Evolutionary conservation across 2,329 filamentous ascomycete species (phyloP).

Genomic region (Exophiala phaeomuriformis): DNA sequence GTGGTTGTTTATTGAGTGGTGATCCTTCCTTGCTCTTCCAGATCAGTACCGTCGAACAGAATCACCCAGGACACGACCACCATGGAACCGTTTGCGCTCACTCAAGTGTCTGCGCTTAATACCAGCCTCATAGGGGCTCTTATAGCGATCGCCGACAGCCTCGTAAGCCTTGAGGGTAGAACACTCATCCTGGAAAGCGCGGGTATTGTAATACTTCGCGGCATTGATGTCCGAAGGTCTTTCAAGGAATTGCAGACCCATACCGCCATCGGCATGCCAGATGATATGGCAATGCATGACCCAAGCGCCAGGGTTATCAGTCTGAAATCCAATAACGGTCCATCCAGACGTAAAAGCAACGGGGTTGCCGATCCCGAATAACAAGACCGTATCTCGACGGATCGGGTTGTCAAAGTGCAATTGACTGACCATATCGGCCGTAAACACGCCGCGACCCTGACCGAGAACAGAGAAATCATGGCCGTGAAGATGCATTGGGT

Average conservation of each 20-base stretch:
- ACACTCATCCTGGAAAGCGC: conserved; percentile 23
- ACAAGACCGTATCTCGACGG: conserved; percentile 60
- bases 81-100: background rate
- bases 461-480: conserved; percentile 60
- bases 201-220: conserved; percentile 13
- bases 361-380: conserved; percentile 46
- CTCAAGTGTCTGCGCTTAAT: conserved; percentile 14
- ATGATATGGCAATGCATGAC: conserved; percentile 76
- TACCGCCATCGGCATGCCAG: conserved; percentile 65
- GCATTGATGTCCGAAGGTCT: conserved; percentile 19
- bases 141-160: conserved; percentile 7
- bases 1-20: background rate
- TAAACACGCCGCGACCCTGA: conserved; percentile 39
- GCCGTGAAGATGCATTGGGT: conserved; percentile 65
- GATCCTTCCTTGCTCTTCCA: background rate
- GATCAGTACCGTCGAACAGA: background rate
- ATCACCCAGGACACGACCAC: background rate
- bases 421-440: conserved; percentile 50
- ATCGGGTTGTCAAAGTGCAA: conserved; percentile 56
- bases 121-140: conserved; percentile 17
- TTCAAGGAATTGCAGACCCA: conserved; percentile 43
- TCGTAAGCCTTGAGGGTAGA: conserved; percentile 9
- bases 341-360: conserved; percentile 40
- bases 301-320: conserved; percentile 51
- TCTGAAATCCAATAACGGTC: conserved; percentile 51